These are phyloP conservation scores for Oryza coarctata DNA, from an alignment of 176 grass and related monocot species.

Conservation along the genomic window DNA sequence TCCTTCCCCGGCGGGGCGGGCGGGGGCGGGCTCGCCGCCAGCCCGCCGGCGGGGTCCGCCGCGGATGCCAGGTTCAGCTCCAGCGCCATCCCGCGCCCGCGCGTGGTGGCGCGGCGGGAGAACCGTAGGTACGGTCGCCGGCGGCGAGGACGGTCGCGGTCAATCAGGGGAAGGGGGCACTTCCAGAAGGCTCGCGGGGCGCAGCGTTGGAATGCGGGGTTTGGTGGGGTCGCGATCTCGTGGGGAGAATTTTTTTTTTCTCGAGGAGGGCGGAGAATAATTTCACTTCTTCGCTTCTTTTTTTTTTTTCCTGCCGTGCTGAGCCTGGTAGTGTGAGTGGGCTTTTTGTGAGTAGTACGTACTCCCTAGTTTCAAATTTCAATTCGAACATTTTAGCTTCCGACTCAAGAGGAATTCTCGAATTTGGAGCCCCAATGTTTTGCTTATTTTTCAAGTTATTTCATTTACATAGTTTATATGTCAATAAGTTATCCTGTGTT, in stretches of 20 bases:
- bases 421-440: too few relatives aligned
- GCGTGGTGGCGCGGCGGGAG: neutral
- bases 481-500: too few relatives aligned
- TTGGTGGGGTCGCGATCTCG: neutral
- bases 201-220: neutral
- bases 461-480: too few relatives aligned
- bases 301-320: neutral
- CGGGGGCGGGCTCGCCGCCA: conserved; percentile 27
- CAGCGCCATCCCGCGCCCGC: conserved; percentile 25
- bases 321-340: too few relatives aligned
- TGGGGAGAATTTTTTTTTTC: neutral
- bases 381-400: too few relatives aligned
- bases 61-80: conserved; percentile 54
- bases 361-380: too few relatives aligned
- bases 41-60: conserved; percentile 29
- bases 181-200: conserved; percentile 20
- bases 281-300: neutral
- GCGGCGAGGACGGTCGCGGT: neutral
- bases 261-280: neutral
- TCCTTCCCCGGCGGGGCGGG: conserved; percentile 77
- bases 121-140: conserved; percentile 9
- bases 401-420: too few relatives aligned
- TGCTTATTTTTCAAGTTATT: too few relatives aligned
- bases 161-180: neutral
- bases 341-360: too few relatives aligned